Conservation (phyloP, 441 rosid genomes). For the Jatropha multifida region DNA sequence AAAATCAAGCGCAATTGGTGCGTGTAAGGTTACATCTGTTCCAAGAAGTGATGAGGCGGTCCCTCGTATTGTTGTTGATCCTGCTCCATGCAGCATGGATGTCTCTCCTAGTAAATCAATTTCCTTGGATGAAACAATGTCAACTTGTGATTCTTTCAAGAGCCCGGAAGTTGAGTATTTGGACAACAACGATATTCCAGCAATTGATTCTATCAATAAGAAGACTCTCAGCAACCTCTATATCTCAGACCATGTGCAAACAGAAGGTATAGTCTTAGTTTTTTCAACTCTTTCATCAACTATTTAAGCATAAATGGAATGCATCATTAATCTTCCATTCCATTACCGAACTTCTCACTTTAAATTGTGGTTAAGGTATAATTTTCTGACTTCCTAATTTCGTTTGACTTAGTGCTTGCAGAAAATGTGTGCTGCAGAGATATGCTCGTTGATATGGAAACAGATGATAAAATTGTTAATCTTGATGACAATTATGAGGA, state of each 20-base stretch:
- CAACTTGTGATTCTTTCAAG: conserved; percentile 72
- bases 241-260: conserved; percentile 53
- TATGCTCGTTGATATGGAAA: conserved; percentile 45
- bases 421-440: conserved; percentile 64
- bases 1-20: conserved; percentile 35
- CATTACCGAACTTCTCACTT: neutral
- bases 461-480: conserved; percentile 45
- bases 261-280: conserved; percentile 40
- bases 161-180: conserved; percentile 81
- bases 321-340: too few relatives aligned
- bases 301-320: too few relatives aligned
- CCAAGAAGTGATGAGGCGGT: conserved; percentile 32
- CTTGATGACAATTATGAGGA: conserved; percentile 57
- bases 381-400: neutral
- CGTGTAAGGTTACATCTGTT: conserved; percentile 34
- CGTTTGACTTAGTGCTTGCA: conserved; percentile 31
- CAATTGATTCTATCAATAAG: conserved; percentile 58
- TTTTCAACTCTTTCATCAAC: neutral
- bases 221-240: conserved; percentile 67
- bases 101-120: conserved; percentile 61
- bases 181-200: conserved; percentile 46
- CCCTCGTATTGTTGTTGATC: conserved; percentile 21
- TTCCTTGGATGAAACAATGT: conserved; percentile 80
- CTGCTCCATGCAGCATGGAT: conserved; percentile 35
- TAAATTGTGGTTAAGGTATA: neutral